Conservation (phyloP, 2,329 filamentous ascomycete species). For the Alternaria longipes region DNA sequence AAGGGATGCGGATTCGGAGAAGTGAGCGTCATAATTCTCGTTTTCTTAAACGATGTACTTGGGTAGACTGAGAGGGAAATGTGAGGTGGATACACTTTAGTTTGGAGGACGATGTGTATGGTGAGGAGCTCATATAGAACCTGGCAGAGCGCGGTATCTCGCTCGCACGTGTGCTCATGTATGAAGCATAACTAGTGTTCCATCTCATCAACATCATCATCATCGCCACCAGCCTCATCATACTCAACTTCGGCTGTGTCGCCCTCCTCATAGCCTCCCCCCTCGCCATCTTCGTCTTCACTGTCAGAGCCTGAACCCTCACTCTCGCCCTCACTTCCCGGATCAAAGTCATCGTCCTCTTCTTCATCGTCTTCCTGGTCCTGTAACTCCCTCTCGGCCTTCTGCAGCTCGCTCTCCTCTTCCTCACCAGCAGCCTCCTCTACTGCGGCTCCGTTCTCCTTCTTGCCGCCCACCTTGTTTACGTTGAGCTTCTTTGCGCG, state of each 20-base stretch:
- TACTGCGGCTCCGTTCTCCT: conserved; percentile 24
- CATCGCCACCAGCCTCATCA: conserved; percentile 27
- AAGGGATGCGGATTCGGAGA: neutral
- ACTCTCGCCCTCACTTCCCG: conserved; percentile 53
- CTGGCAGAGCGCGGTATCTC: neutral
- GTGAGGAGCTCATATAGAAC: neutral
- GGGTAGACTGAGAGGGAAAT: neutral
- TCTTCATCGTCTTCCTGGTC: conserved; percentile 54
- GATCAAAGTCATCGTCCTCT: conserved; percentile 55
- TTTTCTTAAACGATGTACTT: neutral
- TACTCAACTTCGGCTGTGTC: conserved; percentile 29
- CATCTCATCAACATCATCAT: conserved; percentile 40
- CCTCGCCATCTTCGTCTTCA: conserved; percentile 44
- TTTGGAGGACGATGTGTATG: neutral
- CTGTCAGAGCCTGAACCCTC: conserved; percentile 50
- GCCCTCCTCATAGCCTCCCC: conserved; percentile 44
- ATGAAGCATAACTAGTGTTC: conserved; percentile 21
- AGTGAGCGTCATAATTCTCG: neutral
- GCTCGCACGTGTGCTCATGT: neutral
- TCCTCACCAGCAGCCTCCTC: conserved; percentile 35
- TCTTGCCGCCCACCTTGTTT: conserved; percentile 48
- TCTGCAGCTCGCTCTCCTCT: conserved; percentile 52
- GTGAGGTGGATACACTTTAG: neutral
- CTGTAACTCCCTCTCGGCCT: conserved; percentile 49
- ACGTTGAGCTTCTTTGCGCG: conserved; percentile 68